Evolutionary conservation across 371 early-diverging fungal species (phyloP), one percentile per base, ranked within the genome.

Genomic region (Syncephalastrum contaminatum): DNA sequence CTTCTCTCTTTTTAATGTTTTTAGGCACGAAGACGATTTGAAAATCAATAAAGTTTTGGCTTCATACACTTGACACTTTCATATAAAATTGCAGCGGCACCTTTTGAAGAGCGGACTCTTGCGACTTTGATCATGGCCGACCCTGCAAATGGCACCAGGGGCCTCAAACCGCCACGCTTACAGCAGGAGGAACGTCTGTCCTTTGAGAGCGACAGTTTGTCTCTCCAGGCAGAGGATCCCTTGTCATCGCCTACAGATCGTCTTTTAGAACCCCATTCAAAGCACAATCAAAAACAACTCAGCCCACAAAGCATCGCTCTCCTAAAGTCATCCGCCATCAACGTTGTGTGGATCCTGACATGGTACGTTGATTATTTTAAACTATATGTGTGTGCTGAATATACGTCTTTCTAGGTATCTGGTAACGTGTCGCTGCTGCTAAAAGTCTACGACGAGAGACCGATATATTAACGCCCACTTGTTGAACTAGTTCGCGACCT

Each of bases 401-500:
- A n/a, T 43, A 62, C n/a, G 48, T 36, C 16, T 12, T 15, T 13
- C 41, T 60, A 69, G 69, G 70, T 72, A 70, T 42, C 57, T 52
- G 48, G 73, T 76, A 70, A 58, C 59, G 20, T 48, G 25, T 12
- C 4, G 36, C 6, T 6, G 4, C 18, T n/a, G 14, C n/a, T 39
- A 8, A 1, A 14, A 18, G 10, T 1, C 24, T 43, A 10, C 5
- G 10, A 2, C 1, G 30, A 20, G 21, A 49, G 20, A 10, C 10
- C 19, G 43, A 41, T 46, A 16, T 16, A 36, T 43, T 43, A 41
- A 44, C 48, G 42, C 44, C 24, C 41, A 4, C 13, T 22, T 16
- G 18, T 20, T 20, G 10, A n/a, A n/a, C n/a, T 64, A 79, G 80
- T 79, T 79, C 70, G 76, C 95, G 0, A 85, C 90, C 2, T 64